Base-by-base conservation (phyloP, 768 basidiomycete genomes). In the Tricholoma sp. region DNA sequence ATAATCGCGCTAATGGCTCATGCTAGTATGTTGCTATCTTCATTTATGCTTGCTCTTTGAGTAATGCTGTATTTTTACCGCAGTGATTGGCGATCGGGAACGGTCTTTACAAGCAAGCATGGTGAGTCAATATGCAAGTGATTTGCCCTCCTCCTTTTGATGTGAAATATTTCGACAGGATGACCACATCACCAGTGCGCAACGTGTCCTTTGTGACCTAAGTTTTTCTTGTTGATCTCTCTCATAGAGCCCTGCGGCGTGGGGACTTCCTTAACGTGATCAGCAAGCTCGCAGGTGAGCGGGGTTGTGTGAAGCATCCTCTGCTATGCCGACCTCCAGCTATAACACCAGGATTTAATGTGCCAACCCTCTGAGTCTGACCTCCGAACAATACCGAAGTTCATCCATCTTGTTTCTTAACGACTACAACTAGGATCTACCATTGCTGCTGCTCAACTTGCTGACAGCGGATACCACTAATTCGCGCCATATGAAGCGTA, bases 1-100 rank as follows among this genome's bases (percentile, higher is more conserved):
- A n/a, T n/a, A n/a, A n/a, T n/a, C n/a, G n/a, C n/a, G n/a, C n/a
- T 99, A 41, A 98, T 96, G 1, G 96, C 96, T 2, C 96, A 98
- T 72, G 96, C 96, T 50, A 98, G 91, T 92, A 61, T 66, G 91
- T 87, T 39, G 6, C 4, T 24, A 11, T 20, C 24, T 24, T 17
- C 9, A 11, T 7, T n/a, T 11, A n/a, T n/a, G n/a, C 20, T 31
- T 7, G 47, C 3, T 39, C 24, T 60, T 9, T 42, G 54, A 63
- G 29, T 59, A n/a, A 10, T 28, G 13, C 60, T 91, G 93, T 91
- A n/a, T n/a, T n/a, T n/a, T n/a, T n/a, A n/a, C n/a, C n/a, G n/a
- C n/a, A n/a, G n/a, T n/a, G n/a, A n/a, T 94, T 64, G 94, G 93
- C 61, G 70, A 80, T 72, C 69, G 79, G 61, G 78, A 79, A 60